Percentiles rank a stretch among this genome's conserved stretches.
phyloP scores from a whole-genome alignment of 495 filamentous ascomycete species.

The Clohesyomyces aquaticus region DNA sequence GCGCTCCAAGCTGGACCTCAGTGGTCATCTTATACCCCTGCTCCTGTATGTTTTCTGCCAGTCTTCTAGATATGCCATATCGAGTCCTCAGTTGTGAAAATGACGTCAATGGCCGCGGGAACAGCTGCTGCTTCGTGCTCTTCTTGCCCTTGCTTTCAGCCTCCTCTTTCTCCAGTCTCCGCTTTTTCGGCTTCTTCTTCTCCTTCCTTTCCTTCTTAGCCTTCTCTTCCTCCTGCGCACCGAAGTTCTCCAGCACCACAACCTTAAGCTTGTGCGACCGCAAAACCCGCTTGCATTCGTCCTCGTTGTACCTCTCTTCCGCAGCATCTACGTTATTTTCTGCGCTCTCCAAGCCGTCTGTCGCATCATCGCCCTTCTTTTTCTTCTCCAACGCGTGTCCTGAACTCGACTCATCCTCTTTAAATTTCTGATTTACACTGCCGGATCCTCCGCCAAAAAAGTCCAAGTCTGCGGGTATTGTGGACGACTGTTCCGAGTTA shows the following conservation, averaged over 20 bases:
- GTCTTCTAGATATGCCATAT: slow-evolving; percentile 69
- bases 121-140: slow-evolving; percentile 61
- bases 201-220: slow-evolving; percentile 23
- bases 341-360: background rate
- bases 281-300: slow-evolving; percentile 73
- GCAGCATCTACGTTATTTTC: background rate
- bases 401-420: slow-evolving; percentile 5
- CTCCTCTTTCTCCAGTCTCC: slow-evolving; percentile 39
- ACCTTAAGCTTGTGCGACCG: slow-evolving; percentile 87
- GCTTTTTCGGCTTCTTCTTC: slow-evolving; percentile 51
- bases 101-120: slow-evolving; percentile 74
- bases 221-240: slow-evolving; percentile 4
- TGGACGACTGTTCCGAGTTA: background rate
- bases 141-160: slow-evolving; percentile 55
- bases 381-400: background rate
- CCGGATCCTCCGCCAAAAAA: slow-evolving; percentile 40
- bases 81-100: slow-evolving; percentile 71
- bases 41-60: slow-evolving; percentile 76
- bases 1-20: slow-evolving; percentile 85
- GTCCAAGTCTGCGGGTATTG: slow-evolving; percentile 40
- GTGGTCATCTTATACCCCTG: slow-evolving; percentile 88
- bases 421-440: background rate
- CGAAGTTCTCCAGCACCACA: slow-evolving; percentile 59
- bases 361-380: background rate
- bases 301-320: slow-evolving; percentile 48